These are phyloP conservation scores for Yamadazyma insecticola DNA, from an alignment of 805 yeast genomes.

Conservation along the genomic window DNA sequence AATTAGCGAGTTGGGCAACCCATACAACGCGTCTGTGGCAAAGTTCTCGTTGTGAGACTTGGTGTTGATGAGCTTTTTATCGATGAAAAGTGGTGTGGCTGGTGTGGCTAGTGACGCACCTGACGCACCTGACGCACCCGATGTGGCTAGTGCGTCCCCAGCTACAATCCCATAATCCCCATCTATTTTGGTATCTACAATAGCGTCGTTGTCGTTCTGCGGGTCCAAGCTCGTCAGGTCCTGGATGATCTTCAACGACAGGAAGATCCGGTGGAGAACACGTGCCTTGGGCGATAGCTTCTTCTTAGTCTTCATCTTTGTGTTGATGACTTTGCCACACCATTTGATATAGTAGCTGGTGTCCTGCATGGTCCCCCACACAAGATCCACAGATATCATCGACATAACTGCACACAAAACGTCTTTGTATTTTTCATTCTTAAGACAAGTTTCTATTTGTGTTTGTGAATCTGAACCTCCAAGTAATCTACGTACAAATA, in stretches of 20 bases:
- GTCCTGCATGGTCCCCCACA: conserved; percentile 88
- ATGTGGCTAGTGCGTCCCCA: no score
- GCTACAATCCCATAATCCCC: no score
- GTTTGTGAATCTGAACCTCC: conserved; percentile 28
- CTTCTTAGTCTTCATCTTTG: conserved; percentile 61
- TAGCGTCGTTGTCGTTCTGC: no score
- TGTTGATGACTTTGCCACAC: conserved; percentile 69
- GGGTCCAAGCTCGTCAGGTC: conserved; percentile 60
- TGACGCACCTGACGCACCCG: no score
- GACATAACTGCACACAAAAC: conserved; percentile 77
- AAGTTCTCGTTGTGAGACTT: conserved; percentile 53
- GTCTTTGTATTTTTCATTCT: conserved; percentile 72
- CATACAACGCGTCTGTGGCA: conserved; percentile 78
- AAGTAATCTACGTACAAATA: conserved; percentile 56
- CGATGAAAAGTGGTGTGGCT: conserved; percentile 36
- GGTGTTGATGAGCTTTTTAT: conserved; percentile 39
- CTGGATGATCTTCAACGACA: conserved; percentile 69
- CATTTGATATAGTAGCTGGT: conserved; percentile 71
- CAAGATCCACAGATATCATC: conserved; percentile 84
- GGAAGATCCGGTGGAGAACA: conserved; percentile 71
- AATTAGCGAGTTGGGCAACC: conserved; percentile 77
- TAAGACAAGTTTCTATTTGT: conserved; percentile 41
- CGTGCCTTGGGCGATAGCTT: conserved; percentile 71
- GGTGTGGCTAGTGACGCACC: no score
- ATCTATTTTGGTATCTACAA: no score